These are phyloP conservation scores for Hypholoma sublateritium DNA, from an alignment of 768 basidiomycete genomes.

Conservation along the genomic window DNA sequence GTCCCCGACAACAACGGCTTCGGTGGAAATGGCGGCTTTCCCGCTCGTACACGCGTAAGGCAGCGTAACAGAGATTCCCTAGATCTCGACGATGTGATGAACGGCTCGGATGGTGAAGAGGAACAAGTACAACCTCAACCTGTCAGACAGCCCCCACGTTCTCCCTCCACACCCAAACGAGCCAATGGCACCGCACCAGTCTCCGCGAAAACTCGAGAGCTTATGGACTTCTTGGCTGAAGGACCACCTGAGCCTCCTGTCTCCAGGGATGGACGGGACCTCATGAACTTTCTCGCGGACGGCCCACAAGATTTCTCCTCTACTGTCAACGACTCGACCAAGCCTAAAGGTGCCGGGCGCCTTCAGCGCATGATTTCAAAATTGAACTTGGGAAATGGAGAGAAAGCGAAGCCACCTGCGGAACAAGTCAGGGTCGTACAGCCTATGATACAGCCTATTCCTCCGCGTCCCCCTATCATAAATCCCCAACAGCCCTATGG, in stretches of 20 bases:
- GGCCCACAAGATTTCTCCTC: conserved; percentile 48
- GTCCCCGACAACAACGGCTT: conserved; percentile 23
- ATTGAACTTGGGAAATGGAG: conserved; percentile 51
- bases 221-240: conserved; percentile 57
- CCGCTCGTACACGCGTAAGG: conserved; percentile 50
- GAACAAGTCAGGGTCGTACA: conserved; percentile 11
- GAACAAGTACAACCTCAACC: conserved; percentile 16
- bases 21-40: conserved; percentile 26
- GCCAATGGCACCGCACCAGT: conserved; percentile 23
- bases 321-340: conserved; percentile 35
- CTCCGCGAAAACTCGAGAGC: conserved; percentile 48
- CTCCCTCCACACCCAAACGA: conserved; percentile 22
- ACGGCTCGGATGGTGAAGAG: conserved; percentile 63
- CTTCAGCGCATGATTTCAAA: conserved; percentile 85
- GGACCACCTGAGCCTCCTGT: conserved; percentile 51
- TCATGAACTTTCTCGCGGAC: conserved; percentile 58
- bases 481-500: conserved; percentile 33
- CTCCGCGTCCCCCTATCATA: conserved; percentile 18
- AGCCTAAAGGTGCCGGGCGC: conserved; percentile 56
- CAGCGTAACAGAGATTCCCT: conserved; percentile 65
- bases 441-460: neutral
- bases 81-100: conserved; percentile 77
- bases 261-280: conserved; percentile 45
- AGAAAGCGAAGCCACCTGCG: conserved; percentile 30
- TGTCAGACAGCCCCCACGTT: conserved; percentile 17